Conservation (phyloP, 148 eudicot genomes). For the Persicaria maculosa region DNA sequence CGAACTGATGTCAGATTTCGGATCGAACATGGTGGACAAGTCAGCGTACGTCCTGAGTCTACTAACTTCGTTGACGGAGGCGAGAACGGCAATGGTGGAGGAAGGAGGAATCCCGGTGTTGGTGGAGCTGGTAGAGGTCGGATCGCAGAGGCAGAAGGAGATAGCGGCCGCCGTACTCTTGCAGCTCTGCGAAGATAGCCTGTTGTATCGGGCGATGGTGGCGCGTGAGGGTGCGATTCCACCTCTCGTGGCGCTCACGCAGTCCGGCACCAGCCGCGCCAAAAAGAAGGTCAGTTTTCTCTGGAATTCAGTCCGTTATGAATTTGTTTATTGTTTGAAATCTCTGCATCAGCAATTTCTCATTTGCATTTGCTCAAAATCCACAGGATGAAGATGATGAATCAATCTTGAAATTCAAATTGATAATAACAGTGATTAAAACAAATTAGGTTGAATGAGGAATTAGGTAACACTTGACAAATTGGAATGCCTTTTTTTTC, state of each 20-base stretch:
- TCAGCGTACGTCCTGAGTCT: constrained; percentile 59
- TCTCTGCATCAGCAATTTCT: background rate
- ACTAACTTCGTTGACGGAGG: constrained; percentile 43
- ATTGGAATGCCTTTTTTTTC: background rate
- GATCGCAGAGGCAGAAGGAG: constrained; percentile 73
- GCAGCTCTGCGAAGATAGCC: constrained; percentile 67
- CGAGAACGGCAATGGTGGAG: constrained; percentile 55
- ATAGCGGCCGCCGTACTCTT: constrained; percentile 57
- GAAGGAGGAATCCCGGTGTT: constrained; percentile 85
- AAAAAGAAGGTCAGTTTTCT: constrained; percentile 60
- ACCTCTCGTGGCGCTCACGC: constrained; percentile 67
- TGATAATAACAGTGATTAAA: background rate
- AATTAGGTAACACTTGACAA: background rate
- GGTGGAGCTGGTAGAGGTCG: constrained; percentile 78
- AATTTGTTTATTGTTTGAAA: background rate
- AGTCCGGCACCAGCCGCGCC: constrained; percentile 70
- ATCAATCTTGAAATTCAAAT: background rate
- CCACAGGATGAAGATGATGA: too few relatives aligned
- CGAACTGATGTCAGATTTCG: constrained; percentile 77
- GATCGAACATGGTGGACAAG: constrained; percentile 82
- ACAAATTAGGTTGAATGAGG: background rate
- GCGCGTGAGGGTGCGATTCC: constrained; percentile 94
- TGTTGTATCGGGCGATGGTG: constrained; percentile 65
- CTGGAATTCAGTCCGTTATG: background rate
- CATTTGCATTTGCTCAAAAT: background rate